Evolutionary conservation across 1,284 basidiomycete genomes (phyloP), one percentile per base, ranked within the genome.

Genomic region (Cryptococcus sp.): DNA sequence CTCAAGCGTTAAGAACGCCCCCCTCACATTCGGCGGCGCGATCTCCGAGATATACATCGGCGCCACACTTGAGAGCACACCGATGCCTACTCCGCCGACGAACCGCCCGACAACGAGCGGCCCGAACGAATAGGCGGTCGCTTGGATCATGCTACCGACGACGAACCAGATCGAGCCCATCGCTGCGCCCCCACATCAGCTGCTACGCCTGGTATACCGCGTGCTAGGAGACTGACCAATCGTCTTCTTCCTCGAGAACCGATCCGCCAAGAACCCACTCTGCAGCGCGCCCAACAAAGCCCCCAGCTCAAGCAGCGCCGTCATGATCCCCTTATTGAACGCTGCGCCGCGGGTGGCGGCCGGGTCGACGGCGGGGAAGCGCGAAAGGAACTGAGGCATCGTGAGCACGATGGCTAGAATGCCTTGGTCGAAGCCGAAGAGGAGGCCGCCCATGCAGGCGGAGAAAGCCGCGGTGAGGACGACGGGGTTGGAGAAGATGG

Each of bases 1-100:
- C 68, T 89, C 87, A 13, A 91, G 80, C 1, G 85, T 86, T 42
- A 90, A 86, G 43, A 90, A 78, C 67, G 85, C 85, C 6, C 88
- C 88, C 56, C 88, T 83, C 12, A 89, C 84, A 42, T 70, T 65
- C 0, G 68, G 68, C 1, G 67, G 64, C 0, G 65, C 56, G 28
- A 68, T 60, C 46, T 77, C 75, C 4, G 74, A 65, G 38, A 77
- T 71, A 59, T 75, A 77, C 28, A 76, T 64, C 24, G 79, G 79
- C 13, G 77, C 70, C 1, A 55, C 72, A 60, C 39, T 70, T 60
- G 60, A 77, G 52, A 63, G 70, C 55, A 70, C 52, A 23, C 62
- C 78, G 55, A 78, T 66, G 11, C 61, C 62, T 36, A 64, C 53
- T 37, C 61, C 62, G 6, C 59, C 64, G 40, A 71, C 46, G 50